Percentiles rank a stretch among this genome's conserved stretches.
These are phyloP conservation scores for Hyaloscypha finlandica DNA, from an alignment of 495 filamentous ascomycete genomes.

Conservation along the genomic window DNA sequence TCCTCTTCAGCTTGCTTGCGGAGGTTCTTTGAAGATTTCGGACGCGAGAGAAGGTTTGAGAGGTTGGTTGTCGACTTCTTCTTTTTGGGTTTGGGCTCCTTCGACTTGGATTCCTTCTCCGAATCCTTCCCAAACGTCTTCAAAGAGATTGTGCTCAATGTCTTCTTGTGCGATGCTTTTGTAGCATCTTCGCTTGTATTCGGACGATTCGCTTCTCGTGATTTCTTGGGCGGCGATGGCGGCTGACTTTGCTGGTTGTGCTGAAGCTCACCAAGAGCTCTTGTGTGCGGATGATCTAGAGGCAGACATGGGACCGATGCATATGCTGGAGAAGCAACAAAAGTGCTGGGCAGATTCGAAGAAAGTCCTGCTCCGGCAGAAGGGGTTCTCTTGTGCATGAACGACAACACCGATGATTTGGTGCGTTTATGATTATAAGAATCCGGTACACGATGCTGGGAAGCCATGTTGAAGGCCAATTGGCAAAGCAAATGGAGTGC, in stretches of 20 bases:
- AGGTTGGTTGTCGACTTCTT: conserved; percentile 82
- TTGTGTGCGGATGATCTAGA: conserved; percentile 37
- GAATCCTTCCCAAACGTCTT: conserved; percentile 60
- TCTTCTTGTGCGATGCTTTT: conserved; percentile 59
- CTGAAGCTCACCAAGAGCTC: conserved; percentile 51
- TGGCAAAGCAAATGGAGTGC: background rate
- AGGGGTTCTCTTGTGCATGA: conserved; percentile 54
- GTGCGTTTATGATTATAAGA: conserved; percentile 35
- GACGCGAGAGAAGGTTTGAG: conserved; percentile 60
- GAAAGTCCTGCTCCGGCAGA: conserved; percentile 38
- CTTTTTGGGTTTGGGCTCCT: conserved; percentile 68
- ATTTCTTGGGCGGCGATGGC: conserved; percentile 43
- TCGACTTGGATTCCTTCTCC: conserved; percentile 51
- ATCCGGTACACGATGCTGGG: conserved; percentile 20
- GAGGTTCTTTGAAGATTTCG: conserved; percentile 60
- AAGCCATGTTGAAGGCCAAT: conserved; percentile 27
- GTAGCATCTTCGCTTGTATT: conserved; percentile 28
- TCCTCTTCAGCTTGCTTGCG: conserved; percentile 45
- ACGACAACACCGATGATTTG: conserved; percentile 60
- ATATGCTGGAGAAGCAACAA: conserved; percentile 29
- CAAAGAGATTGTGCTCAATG: conserved; percentile 66
- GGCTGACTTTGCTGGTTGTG: conserved; percentile 47
- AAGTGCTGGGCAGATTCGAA: conserved; percentile 15
- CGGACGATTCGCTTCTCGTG: conserved; percentile 35
- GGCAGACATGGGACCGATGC: conserved; percentile 33